A percentile compares a stretch with the other conserved stretches of the same genome.
Conservation (phyloP, 2,329 filamentous ascomycete genomes). For the Dothideomycetes sp. region DNA sequence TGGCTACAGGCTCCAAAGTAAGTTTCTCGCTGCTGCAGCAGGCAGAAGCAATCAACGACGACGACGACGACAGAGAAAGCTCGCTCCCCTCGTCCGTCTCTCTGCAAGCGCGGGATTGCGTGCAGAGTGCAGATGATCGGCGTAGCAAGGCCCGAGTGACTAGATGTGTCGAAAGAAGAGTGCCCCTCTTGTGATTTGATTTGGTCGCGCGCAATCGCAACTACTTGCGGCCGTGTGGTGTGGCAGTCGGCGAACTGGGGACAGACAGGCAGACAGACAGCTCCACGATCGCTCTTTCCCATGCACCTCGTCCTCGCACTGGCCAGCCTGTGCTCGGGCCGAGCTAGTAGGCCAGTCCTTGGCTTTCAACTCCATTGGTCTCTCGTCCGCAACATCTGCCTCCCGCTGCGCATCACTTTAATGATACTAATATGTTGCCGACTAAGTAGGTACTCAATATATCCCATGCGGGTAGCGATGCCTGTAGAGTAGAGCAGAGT, state of each 20-base stretch:
- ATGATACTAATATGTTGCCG: no score
- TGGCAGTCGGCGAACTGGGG: not conserved
- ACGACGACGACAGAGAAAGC: not conserved
- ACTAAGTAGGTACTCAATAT: no score
- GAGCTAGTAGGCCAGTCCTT: slow-evolving; percentile 6
- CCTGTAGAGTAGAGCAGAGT: no score
- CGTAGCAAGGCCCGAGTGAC: slow-evolving; percentile 13
- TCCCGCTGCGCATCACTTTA: not conserved
- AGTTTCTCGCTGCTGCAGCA: not conserved
- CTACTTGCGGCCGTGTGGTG: not conserved
- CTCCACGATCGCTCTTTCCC: not conserved
- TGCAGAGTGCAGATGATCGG: slow-evolving; percentile 42
- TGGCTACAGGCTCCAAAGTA: slow-evolving; percentile 7
- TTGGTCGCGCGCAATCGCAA: slow-evolving; percentile 7
- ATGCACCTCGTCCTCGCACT: no score
- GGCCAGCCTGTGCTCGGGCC: slow-evolving; percentile 8
- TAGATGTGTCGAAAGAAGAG: slow-evolving; percentile 11
- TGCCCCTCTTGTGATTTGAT: slow-evolving; percentile 11
- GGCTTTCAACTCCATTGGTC: no score
- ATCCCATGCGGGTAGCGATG: no score
- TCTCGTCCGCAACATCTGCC: not conserved
- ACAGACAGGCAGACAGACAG: slow-evolving; percentile 3
- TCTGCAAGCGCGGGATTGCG: slow-evolving; percentile 29
- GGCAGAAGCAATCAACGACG: slow-evolving; percentile 6
- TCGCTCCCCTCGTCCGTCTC: not conserved